phyloP scores from a whole-genome alignment of 345 rosid species.

The Eucalyptus victrix region DNA sequence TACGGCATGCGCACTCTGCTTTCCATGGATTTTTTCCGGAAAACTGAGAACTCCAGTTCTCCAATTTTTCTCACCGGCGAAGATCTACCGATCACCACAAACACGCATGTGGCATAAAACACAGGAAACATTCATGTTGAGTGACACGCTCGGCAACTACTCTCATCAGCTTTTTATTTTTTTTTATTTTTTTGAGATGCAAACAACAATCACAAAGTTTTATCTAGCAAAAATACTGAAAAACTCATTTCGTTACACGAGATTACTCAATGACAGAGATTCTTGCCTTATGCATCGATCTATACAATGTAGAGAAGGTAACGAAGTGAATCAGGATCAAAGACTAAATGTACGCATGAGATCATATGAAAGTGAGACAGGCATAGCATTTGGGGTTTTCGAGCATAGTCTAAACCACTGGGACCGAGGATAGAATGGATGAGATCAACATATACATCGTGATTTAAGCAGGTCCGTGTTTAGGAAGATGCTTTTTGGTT shows the following conservation, averaged over 20 bases:
- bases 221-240: background rate
- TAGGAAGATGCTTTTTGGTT: background rate
- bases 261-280: background rate
- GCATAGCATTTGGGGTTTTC: background rate
- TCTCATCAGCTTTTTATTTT: background rate
- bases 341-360: background rate
- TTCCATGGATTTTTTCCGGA: too few relatives aligned
- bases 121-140: background rate
- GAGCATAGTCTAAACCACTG: background rate
- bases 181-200: background rate
- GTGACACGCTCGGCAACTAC: background rate
- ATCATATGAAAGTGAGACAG: background rate
- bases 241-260: background rate
- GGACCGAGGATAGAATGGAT: background rate
- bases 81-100: too few relatives aligned
- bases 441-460: background rate
- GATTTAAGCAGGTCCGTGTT: background rate
- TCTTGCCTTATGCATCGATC: background rate
- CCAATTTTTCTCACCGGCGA: too few relatives aligned
- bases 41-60: too few relatives aligned
- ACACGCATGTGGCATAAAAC: too few relatives aligned
- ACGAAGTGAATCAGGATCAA: background rate
- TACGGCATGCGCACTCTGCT: background rate
- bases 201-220: background rate
- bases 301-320: background rate